Evolutionary conservation across 345 rosid genomes (phyloP).

Genomic region (Populus alba): DNA sequence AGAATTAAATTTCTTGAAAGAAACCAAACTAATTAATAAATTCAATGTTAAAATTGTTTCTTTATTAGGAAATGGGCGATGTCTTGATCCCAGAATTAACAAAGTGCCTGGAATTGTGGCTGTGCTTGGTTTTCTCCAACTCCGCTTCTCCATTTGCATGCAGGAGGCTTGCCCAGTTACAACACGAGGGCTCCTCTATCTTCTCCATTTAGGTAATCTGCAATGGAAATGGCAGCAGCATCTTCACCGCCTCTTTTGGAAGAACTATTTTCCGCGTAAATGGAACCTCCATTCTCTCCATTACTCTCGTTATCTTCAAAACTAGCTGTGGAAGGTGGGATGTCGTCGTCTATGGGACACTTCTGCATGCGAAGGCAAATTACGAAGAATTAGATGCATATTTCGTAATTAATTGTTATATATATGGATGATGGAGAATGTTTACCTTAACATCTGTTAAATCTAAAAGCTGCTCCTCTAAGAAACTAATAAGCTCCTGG

Average conservation of each 20-base stretch:
- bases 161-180: neutral
- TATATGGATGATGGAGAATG: neutral
- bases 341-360: slow-evolving; percentile 51
- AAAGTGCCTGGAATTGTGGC: slow-evolving; percentile 38
- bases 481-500: slow-evolving; percentile 48
- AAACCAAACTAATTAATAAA: too few species aligned
- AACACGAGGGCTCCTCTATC: neutral
- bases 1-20: too few species aligned
- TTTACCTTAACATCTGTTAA: slow-evolving; percentile 56
- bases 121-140: slow-evolving; percentile 41
- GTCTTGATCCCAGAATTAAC: too few species aligned
- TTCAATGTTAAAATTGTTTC: too few species aligned
- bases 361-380: slow-evolving; percentile 32
- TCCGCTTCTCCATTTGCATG: slow-evolving; percentile 40
- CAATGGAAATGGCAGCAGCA: too few species aligned
- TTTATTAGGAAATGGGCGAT: too few species aligned
- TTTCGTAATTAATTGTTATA: too few species aligned
- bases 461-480: slow-evolving; percentile 54
- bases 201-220: too few species aligned
- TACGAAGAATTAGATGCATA: neutral
- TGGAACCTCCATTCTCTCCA: neutral
- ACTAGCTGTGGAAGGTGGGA: slow-evolving; percentile 16
- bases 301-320: neutral
- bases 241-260: neutral
- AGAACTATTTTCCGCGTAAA: neutral